Percentiles rank a stretch among this genome's conserved stretches.
Evolutionary conservation across 352 stramenopile species (phyloP).

Genomic region (Pythium biforme): DNA sequence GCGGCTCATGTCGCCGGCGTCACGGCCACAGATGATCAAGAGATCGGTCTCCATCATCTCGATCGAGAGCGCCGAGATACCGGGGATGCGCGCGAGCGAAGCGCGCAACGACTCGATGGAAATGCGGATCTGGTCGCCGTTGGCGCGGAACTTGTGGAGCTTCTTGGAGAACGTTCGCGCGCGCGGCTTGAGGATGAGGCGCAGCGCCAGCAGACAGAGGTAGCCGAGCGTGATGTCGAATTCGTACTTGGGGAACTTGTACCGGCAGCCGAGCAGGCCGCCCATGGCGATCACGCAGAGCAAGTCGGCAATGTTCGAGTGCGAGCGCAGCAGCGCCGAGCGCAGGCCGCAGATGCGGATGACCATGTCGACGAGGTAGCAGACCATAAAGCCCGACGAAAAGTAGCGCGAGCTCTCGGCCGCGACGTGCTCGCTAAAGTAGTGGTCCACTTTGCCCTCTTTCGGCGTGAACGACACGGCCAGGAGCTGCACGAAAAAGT

Average conservation of each 20-base stretch:
- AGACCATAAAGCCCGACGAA: slow-evolving; percentile 71
- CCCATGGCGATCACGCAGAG: slow-evolving; percentile 71
- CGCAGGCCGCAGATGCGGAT: slow-evolving; percentile 74
- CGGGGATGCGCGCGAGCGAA: slow-evolving; percentile 77
- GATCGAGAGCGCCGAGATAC: slow-evolving; percentile 76
- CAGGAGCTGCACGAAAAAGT: slow-evolving; percentile 85
- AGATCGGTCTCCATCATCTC: slow-evolving; percentile 91
- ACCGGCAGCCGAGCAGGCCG: slow-evolving; percentile 47
- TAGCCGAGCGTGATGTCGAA: slow-evolving; percentile 76
- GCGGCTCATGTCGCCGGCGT: slow-evolving; percentile 83
- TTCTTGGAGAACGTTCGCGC: slow-evolving; percentile 87
- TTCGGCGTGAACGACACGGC: slow-evolving; percentile 76
- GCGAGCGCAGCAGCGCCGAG: slow-evolving; percentile 71
- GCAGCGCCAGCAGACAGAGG: slow-evolving; percentile 57
- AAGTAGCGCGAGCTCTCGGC: slow-evolving; percentile 74
- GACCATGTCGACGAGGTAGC: slow-evolving; percentile 84
- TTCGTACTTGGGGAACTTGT: slow-evolving; percentile 55
- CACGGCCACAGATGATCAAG: slow-evolving; percentile 83
- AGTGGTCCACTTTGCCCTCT: slow-evolving; percentile 22
- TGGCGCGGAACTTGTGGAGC: slow-evolving; percentile 84
- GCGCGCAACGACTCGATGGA: slow-evolving; percentile 82
- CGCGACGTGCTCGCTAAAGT: slow-evolving; percentile 62
- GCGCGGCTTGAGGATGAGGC: slow-evolving; percentile 83
- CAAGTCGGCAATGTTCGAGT: slow-evolving; percentile 81
- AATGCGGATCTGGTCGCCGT: slow-evolving; percentile 83